phyloP scores from a whole-genome alignment of 768 basidiomycete genomes.

The Cyclocybe aegerita region DNA sequence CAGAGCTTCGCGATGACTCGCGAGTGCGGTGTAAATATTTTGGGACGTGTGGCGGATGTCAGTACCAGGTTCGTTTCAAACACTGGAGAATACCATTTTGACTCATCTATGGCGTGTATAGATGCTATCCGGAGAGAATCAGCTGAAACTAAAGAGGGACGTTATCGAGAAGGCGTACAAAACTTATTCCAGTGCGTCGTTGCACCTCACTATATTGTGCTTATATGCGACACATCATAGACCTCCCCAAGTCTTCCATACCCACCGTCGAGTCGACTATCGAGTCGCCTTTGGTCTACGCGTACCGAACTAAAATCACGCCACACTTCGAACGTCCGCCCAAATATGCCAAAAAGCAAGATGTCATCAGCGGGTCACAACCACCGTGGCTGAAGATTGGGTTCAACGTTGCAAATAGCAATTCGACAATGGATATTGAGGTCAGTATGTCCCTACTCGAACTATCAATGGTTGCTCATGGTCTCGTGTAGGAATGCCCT shows the following conservation, averaged over 20 bases:
- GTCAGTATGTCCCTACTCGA: constrained; percentile 34
- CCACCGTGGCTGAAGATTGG: constrained; percentile 84
- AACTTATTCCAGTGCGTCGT: constrained; percentile 61
- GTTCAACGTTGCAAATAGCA: constrained; percentile 78
- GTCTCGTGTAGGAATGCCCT: constrained; percentile 71
- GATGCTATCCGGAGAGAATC: constrained; percentile 87
- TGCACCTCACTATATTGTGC: not conserved
- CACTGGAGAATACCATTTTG: not conserved
- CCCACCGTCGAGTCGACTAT: constrained; percentile 75
- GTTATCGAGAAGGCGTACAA: constrained; percentile 84
- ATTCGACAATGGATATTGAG: constrained; percentile 88
- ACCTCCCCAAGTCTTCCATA: constrained; percentile 51
- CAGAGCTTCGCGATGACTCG: constrained; percentile 60
- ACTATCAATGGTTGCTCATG: not conserved
- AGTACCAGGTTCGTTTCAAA: constrained; percentile 71
- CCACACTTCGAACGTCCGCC: constrained; percentile 90
- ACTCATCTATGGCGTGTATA: constrained; percentile 22
- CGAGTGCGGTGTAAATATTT: constrained; percentile 84
- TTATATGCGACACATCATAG: constrained; percentile 30
- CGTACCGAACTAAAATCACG: constrained; percentile 95
- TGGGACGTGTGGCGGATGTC: constrained; percentile 88
- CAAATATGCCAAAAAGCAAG: constrained; percentile 31
- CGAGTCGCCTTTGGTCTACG: constrained; percentile 86
- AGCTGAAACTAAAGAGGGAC: constrained; percentile 83
- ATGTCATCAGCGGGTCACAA: constrained; percentile 25